Percentiles rank a stretch among this genome's conserved stretches.
Evolutionary conservation across 441 rosid genomes (phyloP).

Genomic region (Euphorbia schlechtendalii): DNA sequence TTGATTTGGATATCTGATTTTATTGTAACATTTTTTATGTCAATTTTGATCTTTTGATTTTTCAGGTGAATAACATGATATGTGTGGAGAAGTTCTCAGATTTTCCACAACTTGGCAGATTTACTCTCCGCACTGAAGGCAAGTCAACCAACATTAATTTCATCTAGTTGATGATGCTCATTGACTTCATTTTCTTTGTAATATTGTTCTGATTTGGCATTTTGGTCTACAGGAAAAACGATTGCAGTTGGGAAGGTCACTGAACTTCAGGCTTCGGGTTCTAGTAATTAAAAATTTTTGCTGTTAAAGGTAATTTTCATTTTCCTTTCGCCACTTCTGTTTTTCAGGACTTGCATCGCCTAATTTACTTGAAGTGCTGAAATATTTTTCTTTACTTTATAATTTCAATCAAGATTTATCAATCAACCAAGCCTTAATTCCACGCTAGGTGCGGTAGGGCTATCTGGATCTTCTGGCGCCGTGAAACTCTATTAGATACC

Average conservation of each 20-base stretch:
- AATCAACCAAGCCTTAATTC: no score
- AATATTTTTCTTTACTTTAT: no score
- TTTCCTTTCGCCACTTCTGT: not conserved
- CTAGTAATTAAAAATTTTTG: constrained; percentile 37
- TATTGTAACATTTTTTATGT: no score
- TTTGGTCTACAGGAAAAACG: constrained; percentile 51
- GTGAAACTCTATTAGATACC: no score
- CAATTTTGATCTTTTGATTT: constrained; percentile 5
- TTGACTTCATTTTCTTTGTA: constrained; percentile 11
- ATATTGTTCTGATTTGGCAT: constrained; percentile 14
- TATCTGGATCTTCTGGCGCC: no score
- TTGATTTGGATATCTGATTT: no score
- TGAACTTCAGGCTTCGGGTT: constrained; percentile 32
- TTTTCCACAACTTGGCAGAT: constrained; percentile 94
- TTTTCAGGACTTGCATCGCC: no score
- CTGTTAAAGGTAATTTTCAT: constrained; percentile 13
- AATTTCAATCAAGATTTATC: no score
- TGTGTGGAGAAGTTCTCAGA: constrained; percentile 78
- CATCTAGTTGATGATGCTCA: not conserved
- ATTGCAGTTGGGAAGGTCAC: constrained; percentile 69
- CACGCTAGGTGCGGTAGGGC: no score
- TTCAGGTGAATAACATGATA: constrained; percentile 66
- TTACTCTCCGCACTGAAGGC: constrained; percentile 98
- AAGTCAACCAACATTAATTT: constrained; percentile 5
- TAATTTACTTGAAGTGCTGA: no score